Evolutionary conservation across 179 eudicot genomes (phyloP), one percentile per base, ranked within the genome.

Genomic region (Silene noctiflora): DNA sequence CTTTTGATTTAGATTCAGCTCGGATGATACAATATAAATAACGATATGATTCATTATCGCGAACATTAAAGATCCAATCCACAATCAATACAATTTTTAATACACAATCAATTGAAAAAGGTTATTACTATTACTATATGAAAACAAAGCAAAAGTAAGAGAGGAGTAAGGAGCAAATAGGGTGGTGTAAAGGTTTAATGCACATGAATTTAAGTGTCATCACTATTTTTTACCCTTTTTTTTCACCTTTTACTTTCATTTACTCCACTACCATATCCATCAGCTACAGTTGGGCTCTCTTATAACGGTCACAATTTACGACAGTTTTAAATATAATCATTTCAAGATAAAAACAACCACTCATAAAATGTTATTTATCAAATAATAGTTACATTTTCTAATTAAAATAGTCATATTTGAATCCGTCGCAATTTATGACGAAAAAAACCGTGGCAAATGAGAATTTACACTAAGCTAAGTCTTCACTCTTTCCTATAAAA

Each of bases 121-220:
- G 1, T 2, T 29, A n/a, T 29, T 4, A 29, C 27, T n/a, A 9
- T 1, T 53, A 8, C 11, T 11, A 61, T 19, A 5, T 12, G 48
- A 35, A 61, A 51, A n/a, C 10, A 74, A 74, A 42, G 22, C n/a
- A 44, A 20, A 65, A 75, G 73, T 12, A 48, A 75, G 21, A 65
- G 13, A 75, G 25, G 53, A 73, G 33, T 16, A 19, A 59, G 44
- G 71, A 35, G 1, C 42, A 35, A 35, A 35, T 17, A 4, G 19
- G 19, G 20, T 19, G 48, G 24, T 24, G 35, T 53, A 51, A 39
- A 35, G 33, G 63, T 48, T 9, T 29, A 24, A 83, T 89, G 85
- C 87, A 78, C 86, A 84, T 85, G 84, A 91, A 91, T 89, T 84
- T 80, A 77, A 77, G 83, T 85, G 19, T 22, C 21, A 46, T 24